These are phyloP conservation scores for Chlorella sp. DNA, from an alignment of 139 green algal species.

Conservation along the genomic window DNA sequence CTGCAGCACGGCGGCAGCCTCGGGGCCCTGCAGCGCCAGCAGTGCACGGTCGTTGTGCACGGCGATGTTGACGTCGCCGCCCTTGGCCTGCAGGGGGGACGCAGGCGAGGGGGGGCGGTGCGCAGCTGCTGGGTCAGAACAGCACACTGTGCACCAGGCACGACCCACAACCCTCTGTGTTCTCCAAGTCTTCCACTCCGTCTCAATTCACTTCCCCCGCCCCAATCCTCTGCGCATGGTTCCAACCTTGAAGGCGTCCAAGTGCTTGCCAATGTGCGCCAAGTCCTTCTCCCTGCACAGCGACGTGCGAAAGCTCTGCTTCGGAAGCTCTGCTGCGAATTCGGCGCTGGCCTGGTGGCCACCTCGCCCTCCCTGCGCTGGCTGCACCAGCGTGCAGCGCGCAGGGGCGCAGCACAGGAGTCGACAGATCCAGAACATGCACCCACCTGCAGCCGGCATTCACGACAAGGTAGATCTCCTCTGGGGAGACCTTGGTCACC, in stretches of 20 bases:
- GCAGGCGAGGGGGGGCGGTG: no score
- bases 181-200: no score
- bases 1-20: conserved; percentile 61
- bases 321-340: no score
- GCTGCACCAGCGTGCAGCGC: no score
- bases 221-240: no score
- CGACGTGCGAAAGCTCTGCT: no score
- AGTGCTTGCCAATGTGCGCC: conserved; percentile 85
- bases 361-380: no score
- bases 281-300: conserved; percentile 97
- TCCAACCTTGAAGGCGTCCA: conserved; percentile 67
- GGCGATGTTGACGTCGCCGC: conserved; percentile 53
- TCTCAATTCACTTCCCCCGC: neutral
- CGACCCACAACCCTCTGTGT: no score
- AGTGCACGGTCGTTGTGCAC: conserved; percentile 91
- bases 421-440: no score
- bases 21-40: conserved; percentile 91
- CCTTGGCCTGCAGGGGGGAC: conserved; percentile 50
- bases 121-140: neutral
- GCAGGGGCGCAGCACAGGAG: no score
- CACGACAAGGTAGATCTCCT: conserved; percentile 96
- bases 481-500: conserved; percentile 50
- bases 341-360: no score
- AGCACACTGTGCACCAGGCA: no score
- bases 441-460: conserved; percentile 98